Percentiles rank a stretch among this genome's conserved stretches.
Conservation (phyloP, 179 eudicot genomes). For the Gypsophila paniculata region DNA sequence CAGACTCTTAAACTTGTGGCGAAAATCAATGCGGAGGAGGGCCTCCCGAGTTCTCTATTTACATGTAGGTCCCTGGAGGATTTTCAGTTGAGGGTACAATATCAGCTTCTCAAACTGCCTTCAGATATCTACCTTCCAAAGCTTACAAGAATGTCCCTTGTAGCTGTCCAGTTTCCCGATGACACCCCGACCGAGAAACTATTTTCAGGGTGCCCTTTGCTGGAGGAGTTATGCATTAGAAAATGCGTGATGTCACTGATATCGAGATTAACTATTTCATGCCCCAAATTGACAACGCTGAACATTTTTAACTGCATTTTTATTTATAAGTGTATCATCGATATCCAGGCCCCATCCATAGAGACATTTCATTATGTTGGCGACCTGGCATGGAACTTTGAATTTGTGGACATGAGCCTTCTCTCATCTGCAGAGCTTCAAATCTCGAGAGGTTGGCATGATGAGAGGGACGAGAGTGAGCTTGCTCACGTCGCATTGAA, state of each 20-base stretch:
- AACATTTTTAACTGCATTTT: neutral
- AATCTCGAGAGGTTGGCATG: neutral
- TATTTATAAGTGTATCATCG: neutral
- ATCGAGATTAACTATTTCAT: neutral
- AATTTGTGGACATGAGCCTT: neutral
- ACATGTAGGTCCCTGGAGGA: neutral
- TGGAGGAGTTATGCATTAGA: neutral
- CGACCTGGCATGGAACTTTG: neutral
- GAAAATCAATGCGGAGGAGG: neutral
- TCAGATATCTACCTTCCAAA: neutral
- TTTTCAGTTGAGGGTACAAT: neutral
- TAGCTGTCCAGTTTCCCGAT: neutral
- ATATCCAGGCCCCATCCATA: neutral
- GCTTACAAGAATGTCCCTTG: neutral
- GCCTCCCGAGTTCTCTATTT: neutral
- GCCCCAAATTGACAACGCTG: neutral
- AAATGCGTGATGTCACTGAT: neutral
- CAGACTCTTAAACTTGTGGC: neutral
- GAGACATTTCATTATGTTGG: neutral
- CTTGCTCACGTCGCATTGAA: neutral
- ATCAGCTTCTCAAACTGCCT: neutral
- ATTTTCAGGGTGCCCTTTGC: conserved; percentile 6
- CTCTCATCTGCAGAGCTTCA: neutral
- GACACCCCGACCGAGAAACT: neutral
- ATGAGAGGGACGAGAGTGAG: neutral